Evolutionary conservation across 2,329 filamentous ascomycete species (phyloP), one percentile per base, ranked within the genome.

Genomic region (Microsporum audouinii): DNA sequence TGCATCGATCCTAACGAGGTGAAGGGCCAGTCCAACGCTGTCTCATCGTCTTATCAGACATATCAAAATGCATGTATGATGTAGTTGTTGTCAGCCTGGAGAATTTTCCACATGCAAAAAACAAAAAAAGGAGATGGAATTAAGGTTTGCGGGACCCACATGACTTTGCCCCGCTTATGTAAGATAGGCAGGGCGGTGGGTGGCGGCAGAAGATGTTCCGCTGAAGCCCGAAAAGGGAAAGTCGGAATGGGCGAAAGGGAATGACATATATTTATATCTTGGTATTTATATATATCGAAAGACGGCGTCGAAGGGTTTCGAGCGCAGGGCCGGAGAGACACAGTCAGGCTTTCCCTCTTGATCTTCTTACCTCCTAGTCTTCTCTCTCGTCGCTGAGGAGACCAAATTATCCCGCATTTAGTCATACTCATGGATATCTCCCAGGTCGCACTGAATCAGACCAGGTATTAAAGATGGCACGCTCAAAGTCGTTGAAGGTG

Each of bases 401-500:
- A 31, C 31, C 17, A 1, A 36, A 17, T 43, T 43, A 57, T 43
- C 55, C 27, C 55, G 55, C 55, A 57, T 57, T 57, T 43, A 39
- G 31, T 47, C 31, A 59, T 36, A 43, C 57, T n/a, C 43, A 59
- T 59, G 57, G 57, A 59, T 36, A 27, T 39, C 36, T 33, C 29
- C 41, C 57, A 59, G 43, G 10, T 59, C 43, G 34, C 17, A 49
- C 23, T 23, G n/a, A 27, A 59, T 14, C 6, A 59, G 29, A 36
- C 5, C 39, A 36, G 14, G 36, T 58, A 82, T 49, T 66, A 88
- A 57, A 29, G 39, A 57, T 88, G 85, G 89, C 84, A 78, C 78
- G 76, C 47, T 75, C 76, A 60, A 86, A 84, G 72, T 80, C 84
- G 69, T 80, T 89, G 66, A 89, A 86, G 60, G 83, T 94, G 65